Evolutionary conservation across 371 early-diverging fungal genomes (phyloP).

Genomic region (Mortierella sp.): DNA sequence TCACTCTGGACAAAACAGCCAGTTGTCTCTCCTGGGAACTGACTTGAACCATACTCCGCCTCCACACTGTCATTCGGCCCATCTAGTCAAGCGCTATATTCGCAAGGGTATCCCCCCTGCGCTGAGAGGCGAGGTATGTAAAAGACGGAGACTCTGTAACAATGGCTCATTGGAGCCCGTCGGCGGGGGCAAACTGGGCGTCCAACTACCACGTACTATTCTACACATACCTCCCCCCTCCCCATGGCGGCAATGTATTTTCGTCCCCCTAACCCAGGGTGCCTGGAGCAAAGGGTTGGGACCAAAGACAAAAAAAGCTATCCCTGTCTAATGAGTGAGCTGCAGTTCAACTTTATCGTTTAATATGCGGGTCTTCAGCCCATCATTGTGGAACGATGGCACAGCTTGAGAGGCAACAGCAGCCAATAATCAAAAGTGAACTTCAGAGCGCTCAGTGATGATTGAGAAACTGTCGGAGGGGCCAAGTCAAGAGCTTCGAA

Average conservation of each 20-base stretch:
- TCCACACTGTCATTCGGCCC: slow-evolving; percentile 2
- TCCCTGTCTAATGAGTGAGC: too few relatives aligned
- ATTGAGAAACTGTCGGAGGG: too few relatives aligned
- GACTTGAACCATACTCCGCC: neutral
- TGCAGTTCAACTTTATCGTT: neutral
- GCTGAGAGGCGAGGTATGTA: slow-evolving; percentile 72
- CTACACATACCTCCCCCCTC: too few relatives aligned
- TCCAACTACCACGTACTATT: neutral
- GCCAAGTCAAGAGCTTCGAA: neutral
- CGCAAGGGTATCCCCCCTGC: slow-evolving; percentile 87
- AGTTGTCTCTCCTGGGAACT: neutral
- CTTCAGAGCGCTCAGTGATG: too few relatives aligned
- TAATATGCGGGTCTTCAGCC: too few relatives aligned
- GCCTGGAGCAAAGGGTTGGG: too few relatives aligned
- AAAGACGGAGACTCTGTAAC: too few relatives aligned
- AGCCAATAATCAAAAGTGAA: neutral
- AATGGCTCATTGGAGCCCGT: too few relatives aligned
- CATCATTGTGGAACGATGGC: neutral
- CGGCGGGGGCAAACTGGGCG: too few relatives aligned
- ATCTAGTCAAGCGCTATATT: slow-evolving; percentile 78
- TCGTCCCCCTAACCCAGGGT: neutral
- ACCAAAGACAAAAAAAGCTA: too few relatives aligned
- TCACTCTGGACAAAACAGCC: neutral
- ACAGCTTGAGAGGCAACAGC: neutral
- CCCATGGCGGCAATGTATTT: too few relatives aligned